Conservation (phyloP, 2,329 filamentous ascomycete genomes). For the Paraconiothyrium brasiliense region DNA sequence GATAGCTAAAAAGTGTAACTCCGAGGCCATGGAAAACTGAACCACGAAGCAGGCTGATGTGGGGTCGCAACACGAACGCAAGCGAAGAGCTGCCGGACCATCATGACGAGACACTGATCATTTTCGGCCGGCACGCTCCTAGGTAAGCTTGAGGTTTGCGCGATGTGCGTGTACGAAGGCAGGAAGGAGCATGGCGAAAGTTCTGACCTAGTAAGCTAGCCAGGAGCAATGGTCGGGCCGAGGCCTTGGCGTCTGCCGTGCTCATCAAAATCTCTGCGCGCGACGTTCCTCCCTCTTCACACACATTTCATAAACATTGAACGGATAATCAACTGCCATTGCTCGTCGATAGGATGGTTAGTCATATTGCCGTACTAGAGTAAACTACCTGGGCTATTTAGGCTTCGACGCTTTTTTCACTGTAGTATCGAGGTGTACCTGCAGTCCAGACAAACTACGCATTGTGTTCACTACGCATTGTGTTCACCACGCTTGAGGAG, state of each 20-base stretch:
- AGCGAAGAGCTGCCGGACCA: constrained; percentile 19
- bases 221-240: constrained; percentile 22
- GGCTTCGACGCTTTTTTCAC: constrained; percentile 44
- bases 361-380: constrained; percentile 59
- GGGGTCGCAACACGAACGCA: constrained; percentile 38
- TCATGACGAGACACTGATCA: constrained; percentile 31
- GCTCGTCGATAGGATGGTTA: constrained; percentile 49
- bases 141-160: constrained; percentile 4
- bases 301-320: constrained; percentile 51
- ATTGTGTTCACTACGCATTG: not conserved
- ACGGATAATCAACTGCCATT: constrained; percentile 59
- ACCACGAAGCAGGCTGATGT: constrained; percentile 62
- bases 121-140: constrained; percentile 9
- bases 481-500: not conserved
- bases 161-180: constrained; percentile 5
- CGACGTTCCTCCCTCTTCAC: constrained; percentile 27
- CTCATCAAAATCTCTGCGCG: constrained; percentile 28
- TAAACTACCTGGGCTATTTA: constrained; percentile 47
- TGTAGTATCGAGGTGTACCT: constrained; percentile 50
- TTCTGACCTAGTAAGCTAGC: not conserved
- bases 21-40: constrained; percentile 55
- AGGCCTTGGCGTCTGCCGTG: constrained; percentile 23
- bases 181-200: not conserved
- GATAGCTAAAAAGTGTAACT: constrained; percentile 59
- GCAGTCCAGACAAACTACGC: constrained; percentile 45